A percentile compares a stretch with the other conserved stretches of the same genome.
Conservation (phyloP, 2,329 filamentous ascomycete species). For the Fusarium coicis region DNA sequence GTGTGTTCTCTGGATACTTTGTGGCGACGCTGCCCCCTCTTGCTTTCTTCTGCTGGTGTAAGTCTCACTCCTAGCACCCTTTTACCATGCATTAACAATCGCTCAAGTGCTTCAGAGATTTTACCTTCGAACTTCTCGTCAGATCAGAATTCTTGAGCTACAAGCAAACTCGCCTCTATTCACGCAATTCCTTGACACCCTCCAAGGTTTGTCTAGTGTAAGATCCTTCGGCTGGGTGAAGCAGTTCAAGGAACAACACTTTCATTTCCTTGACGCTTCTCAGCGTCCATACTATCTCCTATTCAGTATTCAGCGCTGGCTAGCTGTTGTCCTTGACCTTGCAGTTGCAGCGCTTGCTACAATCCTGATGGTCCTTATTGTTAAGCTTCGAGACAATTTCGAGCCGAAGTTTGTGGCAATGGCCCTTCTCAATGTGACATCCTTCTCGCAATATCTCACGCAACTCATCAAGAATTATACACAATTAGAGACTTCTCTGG, state of each 20-base stretch:
- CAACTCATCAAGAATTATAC: conserved; percentile 50
- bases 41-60: conserved; percentile 14
- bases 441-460: conserved; percentile 45
- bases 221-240: conserved; percentile 50
- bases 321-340: conserved; percentile 60
- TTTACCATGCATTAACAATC: neutral
- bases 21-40: conserved; percentile 5
- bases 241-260: conserved; percentile 32
- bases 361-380: conserved; percentile 57
- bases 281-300: conserved; percentile 54
- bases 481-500: conserved; percentile 36
- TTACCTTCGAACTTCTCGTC: conserved; percentile 46
- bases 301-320: conserved; percentile 61
- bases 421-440: conserved; percentile 45
- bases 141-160: conserved; percentile 47
- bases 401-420: conserved; percentile 37
- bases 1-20: conserved; percentile 27
- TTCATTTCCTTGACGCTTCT: conserved; percentile 47
- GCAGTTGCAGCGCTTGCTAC: conserved; percentile 57
- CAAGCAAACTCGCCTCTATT: conserved; percentile 47
- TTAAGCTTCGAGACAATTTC: conserved; percentile 44
- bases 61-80: neutral
- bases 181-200: conserved; percentile 44
- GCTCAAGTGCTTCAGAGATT: conserved; percentile 6
- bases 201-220: conserved; percentile 43